phyloP scores from a whole-genome alignment of 495 filamentous ascomycete genomes.

The Cercophora sp. region DNA sequence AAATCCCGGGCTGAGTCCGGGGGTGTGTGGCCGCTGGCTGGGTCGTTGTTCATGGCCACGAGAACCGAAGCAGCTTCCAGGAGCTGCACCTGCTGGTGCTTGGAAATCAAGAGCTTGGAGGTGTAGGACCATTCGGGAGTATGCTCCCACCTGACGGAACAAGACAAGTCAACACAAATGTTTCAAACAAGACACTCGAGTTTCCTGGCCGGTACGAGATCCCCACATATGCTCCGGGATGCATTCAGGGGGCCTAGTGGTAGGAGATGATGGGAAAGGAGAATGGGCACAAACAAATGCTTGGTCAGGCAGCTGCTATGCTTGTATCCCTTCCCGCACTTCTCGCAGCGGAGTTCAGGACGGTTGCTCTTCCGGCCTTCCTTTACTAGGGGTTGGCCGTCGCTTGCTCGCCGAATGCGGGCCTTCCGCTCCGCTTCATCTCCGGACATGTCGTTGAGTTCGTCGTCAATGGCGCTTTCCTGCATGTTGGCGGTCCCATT shows the following conservation, averaged over 20 bases:
- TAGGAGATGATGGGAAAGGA: conserved; percentile 44
- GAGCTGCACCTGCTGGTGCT: conserved; percentile 98
- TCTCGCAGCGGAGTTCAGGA: conserved; percentile 90
- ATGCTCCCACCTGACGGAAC: conserved; percentile 89
- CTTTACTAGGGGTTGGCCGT: conserved; percentile 75
- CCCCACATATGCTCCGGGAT: conserved; percentile 16
- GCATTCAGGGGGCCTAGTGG: conserved; percentile 27
- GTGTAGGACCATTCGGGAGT: conserved; percentile 97
- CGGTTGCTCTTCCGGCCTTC: conserved; percentile 70
- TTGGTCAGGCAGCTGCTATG: conserved; percentile 99
- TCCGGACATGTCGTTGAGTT: conserved; percentile 51
- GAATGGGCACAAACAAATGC: conserved; percentile 93
- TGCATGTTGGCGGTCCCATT: conserved; percentile 37
- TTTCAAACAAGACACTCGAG: conserved; percentile 21
- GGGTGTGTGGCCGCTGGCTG: conserved; percentile 50
- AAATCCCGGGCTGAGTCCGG: conserved; percentile 60
- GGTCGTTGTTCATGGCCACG: conserved; percentile 76
- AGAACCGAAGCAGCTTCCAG: conserved; percentile 94
- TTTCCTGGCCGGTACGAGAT: conserved; percentile 16
- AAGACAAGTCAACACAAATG: conserved; percentile 40
- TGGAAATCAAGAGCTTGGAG: conserved; percentile 96
- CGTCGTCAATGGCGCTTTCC: conserved; percentile 59
- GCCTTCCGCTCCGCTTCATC: conserved; percentile 61
- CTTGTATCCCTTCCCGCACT: conserved; percentile 99
- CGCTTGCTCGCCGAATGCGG: conserved; percentile 77